Conservation (phyloP, 2,329 filamentous ascomycete genomes). For the Monilinia fructigena region DNA sequence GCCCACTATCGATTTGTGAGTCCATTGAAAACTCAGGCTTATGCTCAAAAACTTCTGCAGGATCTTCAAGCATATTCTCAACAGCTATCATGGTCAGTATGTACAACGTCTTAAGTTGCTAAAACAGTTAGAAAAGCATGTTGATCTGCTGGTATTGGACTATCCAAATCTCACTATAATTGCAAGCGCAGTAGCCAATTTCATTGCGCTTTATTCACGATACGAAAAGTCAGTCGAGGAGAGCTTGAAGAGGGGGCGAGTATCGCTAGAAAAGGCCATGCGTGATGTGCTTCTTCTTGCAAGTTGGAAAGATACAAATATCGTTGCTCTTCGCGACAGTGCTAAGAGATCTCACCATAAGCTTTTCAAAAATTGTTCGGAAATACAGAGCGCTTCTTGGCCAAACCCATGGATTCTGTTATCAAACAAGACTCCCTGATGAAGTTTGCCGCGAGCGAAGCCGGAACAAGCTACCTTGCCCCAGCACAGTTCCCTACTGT, state of each 20-base stretch:
- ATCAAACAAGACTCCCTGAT: conserved; percentile 58
- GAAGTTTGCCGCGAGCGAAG: conserved; percentile 23
- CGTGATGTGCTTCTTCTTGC: conserved; percentile 89
- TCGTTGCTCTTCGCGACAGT: conserved; percentile 83
- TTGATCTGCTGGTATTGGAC: conserved; percentile 60
- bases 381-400: conserved; percentile 82
- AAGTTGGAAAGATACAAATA: conserved; percentile 98
- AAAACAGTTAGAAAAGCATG: conserved; percentile 61
- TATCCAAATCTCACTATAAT: conserved; percentile 59
- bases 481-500: conserved; percentile 29
- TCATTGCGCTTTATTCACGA: conserved; percentile 71
- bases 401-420: conserved; percentile 71
- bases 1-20: conserved; percentile 64
- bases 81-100: conserved; percentile 78
- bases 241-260: conserved; percentile 64
- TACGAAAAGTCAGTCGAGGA: conserved; percentile 67
- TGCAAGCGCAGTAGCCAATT: conserved; percentile 67
- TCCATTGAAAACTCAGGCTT: conserved; percentile 57
- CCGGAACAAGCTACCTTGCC: conserved; percentile 15
- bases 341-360: conserved; percentile 88
- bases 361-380: conserved; percentile 83
- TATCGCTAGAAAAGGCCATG: conserved; percentile 83
- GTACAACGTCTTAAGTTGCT: conserved; percentile 70
- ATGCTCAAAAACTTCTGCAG: conserved; percentile 68
- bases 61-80: conserved; percentile 75